Percentiles rank a stretch among this genome's conserved stretches.
These are phyloP conservation scores for Botrytis paeoniae DNA, from an alignment of 2,329 filamentous ascomycete species.

Conservation along the genomic window DNA sequence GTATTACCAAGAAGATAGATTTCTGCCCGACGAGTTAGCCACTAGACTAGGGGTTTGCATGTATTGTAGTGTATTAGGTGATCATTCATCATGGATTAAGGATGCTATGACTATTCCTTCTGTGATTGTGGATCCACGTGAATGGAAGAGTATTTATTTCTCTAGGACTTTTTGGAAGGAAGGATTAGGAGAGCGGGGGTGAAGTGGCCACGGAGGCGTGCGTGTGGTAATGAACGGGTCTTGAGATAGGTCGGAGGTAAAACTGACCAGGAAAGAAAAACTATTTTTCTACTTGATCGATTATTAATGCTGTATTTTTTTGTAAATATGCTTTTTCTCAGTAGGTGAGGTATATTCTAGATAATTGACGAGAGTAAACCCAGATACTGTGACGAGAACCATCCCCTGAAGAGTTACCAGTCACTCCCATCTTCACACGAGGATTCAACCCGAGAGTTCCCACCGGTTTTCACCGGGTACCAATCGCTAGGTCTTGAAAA, in stretches of 20 bases:
- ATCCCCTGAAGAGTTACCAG: neutral
- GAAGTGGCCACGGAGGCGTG: neutral
- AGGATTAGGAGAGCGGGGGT: neutral
- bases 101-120: neutral
- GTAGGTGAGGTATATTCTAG: neutral
- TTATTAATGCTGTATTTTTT: rapidly evolving
- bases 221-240: neutral
- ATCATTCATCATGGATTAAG: neutral
- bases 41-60: neutral
- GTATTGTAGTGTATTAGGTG: neutral
- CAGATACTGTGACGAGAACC: neutral
- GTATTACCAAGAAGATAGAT: neutral
- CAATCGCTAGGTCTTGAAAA: neutral
- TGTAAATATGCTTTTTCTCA: neutral
- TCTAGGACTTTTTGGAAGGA: neutral
- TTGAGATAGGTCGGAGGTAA: neutral
- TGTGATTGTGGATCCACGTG: neutral
- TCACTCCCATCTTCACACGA: neutral
- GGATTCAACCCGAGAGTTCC: too few relatives aligned
- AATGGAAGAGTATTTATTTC: neutral
- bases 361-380: rapidly evolving
- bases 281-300: neutral
- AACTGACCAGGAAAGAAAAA: neutral
- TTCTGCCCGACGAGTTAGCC: neutral
- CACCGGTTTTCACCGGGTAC: neutral